Evolutionary conservation across 1,139 yeast genomes (phyloP), one percentile per base, ranked within the genome.

Genomic region (Taphrina sp.): DNA sequence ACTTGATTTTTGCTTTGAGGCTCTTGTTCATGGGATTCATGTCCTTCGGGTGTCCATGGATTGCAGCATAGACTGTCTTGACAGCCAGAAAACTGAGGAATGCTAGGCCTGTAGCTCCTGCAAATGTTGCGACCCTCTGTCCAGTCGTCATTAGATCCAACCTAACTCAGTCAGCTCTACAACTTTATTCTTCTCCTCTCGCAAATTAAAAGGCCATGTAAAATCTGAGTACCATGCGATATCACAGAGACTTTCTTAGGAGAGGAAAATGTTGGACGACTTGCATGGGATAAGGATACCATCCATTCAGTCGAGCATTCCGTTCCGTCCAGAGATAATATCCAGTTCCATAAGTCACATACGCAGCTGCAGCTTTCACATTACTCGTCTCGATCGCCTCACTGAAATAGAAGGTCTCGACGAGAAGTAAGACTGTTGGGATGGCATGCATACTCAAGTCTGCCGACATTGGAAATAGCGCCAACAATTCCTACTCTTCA

Each of bases 391-490:
- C 54, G 16, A 49, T 17, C 23, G 54, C 54, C 19, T 33, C 46
- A 19, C 54, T 49, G 19, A 39, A 41, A 17, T 2, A n/a, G 22
- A 39, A 49, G 17, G 23, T 39, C 29, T 49, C 54, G 17, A 49
- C 17, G 28, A 49, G 14, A 5, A 49, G 28, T 7, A 49, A 34
- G 12, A 49, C 4, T 8, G 54, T 31, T 16, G 54, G 54, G n/a
- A 37, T 41, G 26, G 54, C 54, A 17, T 49, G 54, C 54, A 49
- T 49, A 16, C 44, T 35, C 24, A 49, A 19, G 24, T 49, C 54
- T n/a, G 54, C 54, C 3, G 39, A 19, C 28, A 49, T 31, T 2
- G 54, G 45, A 12, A 49, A 38, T 17, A 23, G 23, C 17, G 35
- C 43, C 16, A 39, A 26, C 17, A 49, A 22, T 20, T 49, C 46